Conservation (phyloP, 2,329 filamentous ascomycete species). For the Hymenoscyphus scutula region DNA sequence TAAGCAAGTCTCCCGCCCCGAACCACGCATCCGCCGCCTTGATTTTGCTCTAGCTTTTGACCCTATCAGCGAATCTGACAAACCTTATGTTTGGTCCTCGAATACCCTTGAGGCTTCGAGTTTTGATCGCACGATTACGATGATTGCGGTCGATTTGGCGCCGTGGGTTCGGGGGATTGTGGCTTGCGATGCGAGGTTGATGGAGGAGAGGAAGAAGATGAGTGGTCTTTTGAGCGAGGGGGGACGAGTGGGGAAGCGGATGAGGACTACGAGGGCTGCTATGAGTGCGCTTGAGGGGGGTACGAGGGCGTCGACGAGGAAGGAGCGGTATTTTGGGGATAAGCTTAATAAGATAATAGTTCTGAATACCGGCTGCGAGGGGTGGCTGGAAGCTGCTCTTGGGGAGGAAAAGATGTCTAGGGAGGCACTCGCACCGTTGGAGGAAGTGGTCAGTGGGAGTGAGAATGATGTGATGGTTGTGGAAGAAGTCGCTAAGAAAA, state of each 20-base stretch:
- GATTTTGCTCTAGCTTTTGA: slow-evolving; percentile 61
- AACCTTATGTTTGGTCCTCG: slow-evolving; percentile 36
- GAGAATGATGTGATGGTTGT: not conserved
- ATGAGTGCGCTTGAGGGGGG: slow-evolving; percentile 77
- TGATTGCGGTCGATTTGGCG: slow-evolving; percentile 74
- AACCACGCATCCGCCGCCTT: slow-evolving; percentile 43
- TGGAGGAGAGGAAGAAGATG: slow-evolving; percentile 62
- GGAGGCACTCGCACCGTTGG: not conserved
- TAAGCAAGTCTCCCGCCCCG: slow-evolving; percentile 15
- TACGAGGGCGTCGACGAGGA: slow-evolving; percentile 61
- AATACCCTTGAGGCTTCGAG: slow-evolving; percentile 63
- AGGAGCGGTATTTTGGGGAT: slow-evolving; percentile 69
- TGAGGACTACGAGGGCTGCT: slow-evolving; percentile 70
- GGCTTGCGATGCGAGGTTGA: slow-evolving; percentile 68
- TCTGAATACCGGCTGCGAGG: slow-evolving; percentile 56
- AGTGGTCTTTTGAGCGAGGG: slow-evolving; percentile 62
- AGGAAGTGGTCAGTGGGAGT: not conserved
- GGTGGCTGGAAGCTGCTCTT: slow-evolving; percentile 30
- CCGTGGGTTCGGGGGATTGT: slow-evolving; percentile 89
- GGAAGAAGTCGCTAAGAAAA: not conserved
- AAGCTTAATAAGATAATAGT: slow-evolving; percentile 60
- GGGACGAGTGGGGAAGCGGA: slow-evolving; percentile 53
- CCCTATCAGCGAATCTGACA: slow-evolving; percentile 53
- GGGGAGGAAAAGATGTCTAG: slow-evolving; percentile 3
- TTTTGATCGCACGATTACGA: slow-evolving; percentile 68